Evolutionary conservation across 768 basidiomycete genomes (phyloP).

Genomic region (Cyclocybe cylindracea): DNA sequence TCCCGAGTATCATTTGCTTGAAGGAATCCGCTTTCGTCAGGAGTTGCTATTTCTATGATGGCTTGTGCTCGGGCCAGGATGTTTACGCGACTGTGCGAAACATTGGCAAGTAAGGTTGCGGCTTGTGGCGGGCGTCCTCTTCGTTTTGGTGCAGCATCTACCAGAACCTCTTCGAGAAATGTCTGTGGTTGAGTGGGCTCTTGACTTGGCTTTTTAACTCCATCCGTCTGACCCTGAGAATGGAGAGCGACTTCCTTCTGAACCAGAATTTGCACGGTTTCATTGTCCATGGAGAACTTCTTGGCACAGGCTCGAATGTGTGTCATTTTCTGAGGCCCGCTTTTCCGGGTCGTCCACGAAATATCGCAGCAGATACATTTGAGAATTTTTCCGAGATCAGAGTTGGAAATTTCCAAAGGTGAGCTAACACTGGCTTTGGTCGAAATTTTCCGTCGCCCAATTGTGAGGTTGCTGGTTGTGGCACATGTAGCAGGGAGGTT

Average conservation of each 20-base stretch:
- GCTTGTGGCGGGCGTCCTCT: slow-evolving; percentile 38
- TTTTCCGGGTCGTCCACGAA: slow-evolving; percentile 73
- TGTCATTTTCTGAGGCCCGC: slow-evolving; percentile 55
- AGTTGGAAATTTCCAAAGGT: slow-evolving; percentile 41
- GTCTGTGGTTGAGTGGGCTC: slow-evolving; percentile 32
- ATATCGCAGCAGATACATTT: slow-evolving; percentile 68
- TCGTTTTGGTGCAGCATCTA: slow-evolving; percentile 47
- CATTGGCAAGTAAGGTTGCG: slow-evolving; percentile 43
- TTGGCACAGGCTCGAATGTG: slow-evolving; percentile 73
- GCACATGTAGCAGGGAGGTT: background rate
- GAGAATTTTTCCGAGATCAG: slow-evolving; percentile 46
- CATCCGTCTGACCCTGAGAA: slow-evolving; percentile 19
- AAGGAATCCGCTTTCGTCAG: slow-evolving; percentile 6
- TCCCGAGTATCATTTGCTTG: background rate
- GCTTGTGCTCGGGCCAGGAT: slow-evolving; percentile 40
- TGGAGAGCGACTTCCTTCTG: slow-evolving; percentile 43
- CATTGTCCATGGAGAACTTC: slow-evolving; percentile 52
- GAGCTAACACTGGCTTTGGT: slow-evolving; percentile 1
- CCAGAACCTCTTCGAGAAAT: slow-evolving; percentile 55
- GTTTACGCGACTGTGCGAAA: slow-evolving; percentile 45
- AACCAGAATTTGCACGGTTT: slow-evolving; percentile 56
- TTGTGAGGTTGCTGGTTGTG: background rate
- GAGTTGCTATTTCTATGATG: slow-evolving; percentile 26
- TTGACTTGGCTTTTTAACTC: slow-evolving; percentile 11
- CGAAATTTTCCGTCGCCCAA: too few relatives aligned